Evolutionary conservation across 2,329 filamentous ascomycete species (phyloP).

Genomic region (Hypoxylon sp.): DNA sequence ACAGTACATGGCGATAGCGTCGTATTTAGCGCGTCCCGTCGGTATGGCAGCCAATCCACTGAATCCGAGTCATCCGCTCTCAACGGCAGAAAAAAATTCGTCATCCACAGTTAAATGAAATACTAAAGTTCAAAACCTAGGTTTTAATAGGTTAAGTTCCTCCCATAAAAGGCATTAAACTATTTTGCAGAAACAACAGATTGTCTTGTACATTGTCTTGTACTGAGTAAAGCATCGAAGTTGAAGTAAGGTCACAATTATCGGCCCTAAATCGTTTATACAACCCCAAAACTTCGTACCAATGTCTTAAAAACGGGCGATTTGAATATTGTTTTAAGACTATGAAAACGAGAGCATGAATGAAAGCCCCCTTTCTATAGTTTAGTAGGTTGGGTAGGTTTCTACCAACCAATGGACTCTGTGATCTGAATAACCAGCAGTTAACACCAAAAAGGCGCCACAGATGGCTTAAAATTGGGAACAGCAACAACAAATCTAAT

Average conservation of each 20-base stretch:
- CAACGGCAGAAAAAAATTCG: not conserved
- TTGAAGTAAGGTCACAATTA: not conserved
- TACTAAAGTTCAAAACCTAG: not conserved
- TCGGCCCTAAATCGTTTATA: not conserved
- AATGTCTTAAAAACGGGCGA: not conserved
- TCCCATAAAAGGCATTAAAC: not conserved
- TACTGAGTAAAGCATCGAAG: not conserved
- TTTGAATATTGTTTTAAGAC: not conserved
- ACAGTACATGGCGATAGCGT: not conserved
- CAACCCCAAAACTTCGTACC: not conserved
- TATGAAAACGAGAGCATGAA: not conserved
- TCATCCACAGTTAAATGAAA: not conserved
- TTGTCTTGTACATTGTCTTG: not conserved
- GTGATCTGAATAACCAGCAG: not conserved
- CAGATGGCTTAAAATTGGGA: not conserved
- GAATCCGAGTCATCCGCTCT: not conserved
- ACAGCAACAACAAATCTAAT: not conserved
- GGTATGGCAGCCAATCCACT: slow-evolving; percentile 10
- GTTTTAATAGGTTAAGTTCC: not conserved
- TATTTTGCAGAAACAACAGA: not conserved
- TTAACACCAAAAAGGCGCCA: not conserved
- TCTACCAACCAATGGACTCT: not conserved
- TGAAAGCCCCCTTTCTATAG: not conserved
- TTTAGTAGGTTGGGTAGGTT: not conserved
- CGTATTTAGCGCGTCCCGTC: slow-evolving; percentile 17